Evolutionary conservation across 2,329 filamentous ascomycete genomes (phyloP).

Genomic region (Epichloe uncinata): DNA sequence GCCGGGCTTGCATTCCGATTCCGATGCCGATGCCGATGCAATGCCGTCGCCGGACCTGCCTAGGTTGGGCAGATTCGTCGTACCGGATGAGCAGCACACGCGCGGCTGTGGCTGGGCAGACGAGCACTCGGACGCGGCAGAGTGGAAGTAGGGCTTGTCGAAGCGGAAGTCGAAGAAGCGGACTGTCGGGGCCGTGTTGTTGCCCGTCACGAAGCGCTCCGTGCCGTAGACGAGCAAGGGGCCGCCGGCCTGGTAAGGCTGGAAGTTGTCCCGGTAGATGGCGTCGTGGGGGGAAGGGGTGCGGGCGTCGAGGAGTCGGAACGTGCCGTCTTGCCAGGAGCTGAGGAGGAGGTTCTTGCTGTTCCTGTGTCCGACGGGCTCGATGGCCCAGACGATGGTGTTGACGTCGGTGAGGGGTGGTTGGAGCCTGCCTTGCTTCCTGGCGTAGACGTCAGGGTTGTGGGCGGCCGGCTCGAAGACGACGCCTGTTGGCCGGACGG

Average conservation of each 20-base stretch:
- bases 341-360: conserved; percentile 31
- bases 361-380: conserved; percentile 26
- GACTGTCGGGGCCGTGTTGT: conserved; percentile 27
- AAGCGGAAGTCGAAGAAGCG: conserved; percentile 43
- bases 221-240: conserved; percentile 35
- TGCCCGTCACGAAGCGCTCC: conserved; percentile 38
- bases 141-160: conserved; percentile 34
- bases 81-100: neutral
- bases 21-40: conserved; percentile 10
- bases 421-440: no score
- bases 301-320: conserved; percentile 38
- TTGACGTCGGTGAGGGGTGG: conserved; percentile 13
- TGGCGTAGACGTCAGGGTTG: conserved; percentile 7
- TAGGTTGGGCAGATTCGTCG: neutral
- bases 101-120: neutral
- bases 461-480: conserved; percentile 22
- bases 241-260: conserved; percentile 31
- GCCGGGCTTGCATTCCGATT: conserved; percentile 21
- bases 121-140: conserved; percentile 33
- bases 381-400: conserved; percentile 31
- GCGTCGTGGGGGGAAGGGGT: conserved; percentile 30
- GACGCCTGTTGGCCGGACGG: conserved; percentile 31
- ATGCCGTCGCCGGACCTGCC: neutral
- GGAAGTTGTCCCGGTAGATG: conserved; percentile 39
- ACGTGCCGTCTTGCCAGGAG: conserved; percentile 40